These are phyloP conservation scores for Candida succiphila DNA, from an alignment of 805 yeast species.

Conservation along the genomic window DNA sequence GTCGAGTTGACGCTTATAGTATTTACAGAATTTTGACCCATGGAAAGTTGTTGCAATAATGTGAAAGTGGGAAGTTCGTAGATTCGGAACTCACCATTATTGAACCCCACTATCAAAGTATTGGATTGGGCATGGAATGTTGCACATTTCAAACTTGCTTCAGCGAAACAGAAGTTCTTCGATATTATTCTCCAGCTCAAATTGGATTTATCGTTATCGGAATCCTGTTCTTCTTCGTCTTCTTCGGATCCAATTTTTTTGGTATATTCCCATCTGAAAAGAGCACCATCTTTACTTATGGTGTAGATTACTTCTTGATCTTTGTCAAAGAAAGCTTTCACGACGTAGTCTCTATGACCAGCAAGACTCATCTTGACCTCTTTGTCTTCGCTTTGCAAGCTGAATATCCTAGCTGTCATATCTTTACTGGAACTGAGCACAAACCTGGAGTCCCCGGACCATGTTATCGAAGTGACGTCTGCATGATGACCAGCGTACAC, in stretches of 20 bases:
- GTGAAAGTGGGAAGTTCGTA: conserved; percentile 80
- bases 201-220: conserved; percentile 25
- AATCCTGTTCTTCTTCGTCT: conserved; percentile 29
- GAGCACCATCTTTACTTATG: conserved; percentile 88
- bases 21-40: conserved; percentile 87
- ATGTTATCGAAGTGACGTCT: conserved; percentile 65
- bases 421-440: conserved; percentile 82
- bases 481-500: conserved; percentile 89
- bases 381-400: conserved; percentile 59
- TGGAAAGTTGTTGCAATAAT: conserved; percentile 74
- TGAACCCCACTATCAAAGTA: conserved; percentile 79
- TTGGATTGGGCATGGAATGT: conserved; percentile 70
- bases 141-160: conserved; percentile 67
- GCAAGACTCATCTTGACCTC: conserved; percentile 78
- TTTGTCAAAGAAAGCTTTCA: conserved; percentile 79
- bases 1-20: conserved; percentile 68
- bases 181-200: conserved; percentile 77
- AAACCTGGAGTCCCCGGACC: conserved; percentile 90
- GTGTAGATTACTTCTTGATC: conserved; percentile 88
- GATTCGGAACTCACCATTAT: conserved; percentile 81
- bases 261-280: conserved; percentile 84
- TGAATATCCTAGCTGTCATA: conserved; percentile 78
- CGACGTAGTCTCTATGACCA: conserved; percentile 86
- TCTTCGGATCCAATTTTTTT: conserved; percentile 41
- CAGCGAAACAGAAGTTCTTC: conserved; percentile 66